These are phyloP conservation scores for Solanum neorickii DNA, from an alignment of 257 asterid species.

Conservation along the genomic window DNA sequence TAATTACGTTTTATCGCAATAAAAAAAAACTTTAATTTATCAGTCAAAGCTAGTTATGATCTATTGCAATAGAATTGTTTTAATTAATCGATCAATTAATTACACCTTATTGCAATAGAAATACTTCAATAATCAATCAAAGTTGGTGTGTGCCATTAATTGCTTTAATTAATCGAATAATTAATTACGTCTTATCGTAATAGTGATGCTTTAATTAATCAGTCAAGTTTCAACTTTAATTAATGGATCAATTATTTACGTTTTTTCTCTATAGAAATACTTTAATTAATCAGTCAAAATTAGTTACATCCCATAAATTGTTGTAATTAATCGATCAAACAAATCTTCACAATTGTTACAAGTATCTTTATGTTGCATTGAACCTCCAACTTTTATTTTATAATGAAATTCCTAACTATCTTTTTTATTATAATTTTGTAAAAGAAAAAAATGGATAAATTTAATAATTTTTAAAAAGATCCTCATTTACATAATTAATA, in stretches of 20 bases:
- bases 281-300: not conserved
- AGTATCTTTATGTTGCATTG: not conserved
- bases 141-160: not conserved
- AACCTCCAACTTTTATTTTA: not conserved
- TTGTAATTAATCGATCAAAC: not conserved
- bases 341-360: not conserved
- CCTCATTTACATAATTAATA: not conserved
- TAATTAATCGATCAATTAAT: not conserved
- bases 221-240: not conserved
- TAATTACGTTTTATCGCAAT: no score
- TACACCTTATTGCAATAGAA: not conserved
- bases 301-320: not conserved
- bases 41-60: no score
- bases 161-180: no score
- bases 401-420: not conserved
- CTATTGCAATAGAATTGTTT: not conserved
- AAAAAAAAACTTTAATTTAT: no score
- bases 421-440: not conserved
- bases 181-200: no score
- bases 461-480: not conserved
- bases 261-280: not conserved
- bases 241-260: not conserved
- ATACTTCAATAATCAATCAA: not conserved
- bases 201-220: not conserved
- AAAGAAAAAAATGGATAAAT: not conserved